phyloP scores from a whole-genome alignment of 306 rosid species.

The Sphenostylis stenocarpa region DNA sequence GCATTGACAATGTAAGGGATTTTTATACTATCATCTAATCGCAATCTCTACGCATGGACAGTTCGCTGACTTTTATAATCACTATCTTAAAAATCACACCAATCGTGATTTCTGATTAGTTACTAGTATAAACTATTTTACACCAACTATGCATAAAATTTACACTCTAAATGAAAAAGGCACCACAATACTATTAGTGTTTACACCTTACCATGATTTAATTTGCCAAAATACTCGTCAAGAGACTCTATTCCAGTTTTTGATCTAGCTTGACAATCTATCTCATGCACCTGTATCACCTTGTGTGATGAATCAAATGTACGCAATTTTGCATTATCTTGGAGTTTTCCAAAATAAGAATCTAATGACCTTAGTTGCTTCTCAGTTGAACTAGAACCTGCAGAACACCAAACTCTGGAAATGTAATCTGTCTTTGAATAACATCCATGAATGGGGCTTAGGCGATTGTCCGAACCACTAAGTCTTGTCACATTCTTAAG shows the following conservation, averaged over 20 bases:
- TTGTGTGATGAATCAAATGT: slow-evolving; percentile 39
- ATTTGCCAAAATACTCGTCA: slow-evolving; percentile 66
- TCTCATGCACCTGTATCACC: slow-evolving; percentile 26
- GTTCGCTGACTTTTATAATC: not conserved
- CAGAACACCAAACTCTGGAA: slow-evolving; percentile 36
- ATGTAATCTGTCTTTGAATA: slow-evolving; percentile 20
- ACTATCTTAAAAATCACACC: not conserved
- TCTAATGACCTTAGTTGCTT: slow-evolving; percentile 64
- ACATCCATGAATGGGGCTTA: slow-evolving; percentile 35
- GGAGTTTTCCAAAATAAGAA: slow-evolving; percentile 68
- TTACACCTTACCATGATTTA: slow-evolving; percentile 47
- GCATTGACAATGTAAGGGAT: not conserved
- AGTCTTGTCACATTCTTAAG: slow-evolving; percentile 10
- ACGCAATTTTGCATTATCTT: slow-evolving; percentile 24
- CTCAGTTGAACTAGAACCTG: slow-evolving; percentile 39
- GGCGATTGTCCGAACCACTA: slow-evolving; percentile 7
- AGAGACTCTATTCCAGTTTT: slow-evolving; percentile 62
- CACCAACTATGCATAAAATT: not conserved
- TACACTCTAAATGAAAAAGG: slow-evolving; percentile 2
- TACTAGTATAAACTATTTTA: not conserved
- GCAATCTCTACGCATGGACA: not conserved
- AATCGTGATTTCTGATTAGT: not conserved
- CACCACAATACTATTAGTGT: not conserved
- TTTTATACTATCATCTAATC: not conserved
- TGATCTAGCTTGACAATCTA: slow-evolving; percentile 33